Percentiles rank a stretch among this genome's conserved stretches.
These are phyloP conservation scores for Aschersonia sp. DNA, from an alignment of 2,329 filamentous ascomycete species.

Conservation along the genomic window DNA sequence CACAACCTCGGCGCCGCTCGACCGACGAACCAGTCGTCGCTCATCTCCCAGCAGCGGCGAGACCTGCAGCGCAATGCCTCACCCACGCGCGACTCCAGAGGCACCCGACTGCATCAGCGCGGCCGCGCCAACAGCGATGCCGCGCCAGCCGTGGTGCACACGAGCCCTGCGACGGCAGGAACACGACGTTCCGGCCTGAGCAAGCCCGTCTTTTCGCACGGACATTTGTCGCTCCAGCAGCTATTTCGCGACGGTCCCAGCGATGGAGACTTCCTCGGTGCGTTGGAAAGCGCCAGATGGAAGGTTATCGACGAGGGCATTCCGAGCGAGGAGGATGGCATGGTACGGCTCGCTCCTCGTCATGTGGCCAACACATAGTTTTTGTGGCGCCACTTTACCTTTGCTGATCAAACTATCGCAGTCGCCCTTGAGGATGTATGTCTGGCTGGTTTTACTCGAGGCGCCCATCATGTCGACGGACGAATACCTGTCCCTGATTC, in stretches of 20 bases:
- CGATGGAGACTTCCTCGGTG: slow-evolving; percentile 50
- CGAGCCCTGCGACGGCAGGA: slow-evolving; percentile 17
- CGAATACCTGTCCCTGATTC: slow-evolving; percentile 76
- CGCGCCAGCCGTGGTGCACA: slow-evolving; percentile 23
- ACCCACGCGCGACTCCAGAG: slow-evolving; percentile 12
- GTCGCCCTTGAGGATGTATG: slow-evolving; percentile 87
- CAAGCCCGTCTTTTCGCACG: slow-evolving; percentile 33
- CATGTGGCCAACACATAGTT: background rate
- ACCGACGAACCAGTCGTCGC: slow-evolving; percentile 32
- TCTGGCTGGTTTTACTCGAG: slow-evolving; percentile 89
- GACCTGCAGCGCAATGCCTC: slow-evolving; percentile 25
- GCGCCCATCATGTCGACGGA: slow-evolving; percentile 75
- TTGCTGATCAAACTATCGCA: slow-evolving; percentile 17
- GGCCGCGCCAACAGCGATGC: slow-evolving; percentile 63
- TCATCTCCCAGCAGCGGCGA: slow-evolving; percentile 49
- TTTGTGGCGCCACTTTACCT: background rate
- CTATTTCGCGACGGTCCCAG: slow-evolving; percentile 70
- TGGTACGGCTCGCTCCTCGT: slow-evolving; percentile 35
- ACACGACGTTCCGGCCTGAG: slow-evolving; percentile 24
- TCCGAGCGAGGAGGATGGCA: slow-evolving; percentile 66
- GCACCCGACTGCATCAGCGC: slow-evolving; percentile 34
- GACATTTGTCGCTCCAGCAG: slow-evolving; percentile 52
- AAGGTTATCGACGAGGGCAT: slow-evolving; percentile 64
- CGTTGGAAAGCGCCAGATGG: slow-evolving; percentile 56
- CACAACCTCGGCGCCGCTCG: slow-evolving; percentile 47